A percentile compares a stretch with the other conserved stretches of the same genome.
Conservation (phyloP, 768 basidiomycete species). For the Suillus tomentosus region DNA sequence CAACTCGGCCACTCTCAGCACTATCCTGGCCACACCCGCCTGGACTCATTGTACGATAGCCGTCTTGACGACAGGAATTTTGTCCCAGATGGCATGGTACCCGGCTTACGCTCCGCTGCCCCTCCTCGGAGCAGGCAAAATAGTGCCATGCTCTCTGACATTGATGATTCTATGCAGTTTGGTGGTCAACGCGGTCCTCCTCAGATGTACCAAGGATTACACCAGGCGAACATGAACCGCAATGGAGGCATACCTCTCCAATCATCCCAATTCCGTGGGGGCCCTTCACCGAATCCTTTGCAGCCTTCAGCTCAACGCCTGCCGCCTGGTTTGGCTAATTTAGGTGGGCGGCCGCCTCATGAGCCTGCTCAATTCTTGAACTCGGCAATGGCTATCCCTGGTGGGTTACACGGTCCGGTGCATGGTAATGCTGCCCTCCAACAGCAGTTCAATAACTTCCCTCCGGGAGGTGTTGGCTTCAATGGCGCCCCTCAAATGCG, state of each 20-base stretch:
- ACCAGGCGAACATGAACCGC: slow-evolving; percentile 52
- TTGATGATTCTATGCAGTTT: slow-evolving; percentile 66
- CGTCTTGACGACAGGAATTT: slow-evolving; percentile 76
- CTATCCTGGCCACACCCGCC: slow-evolving; percentile 44
- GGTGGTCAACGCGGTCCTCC: slow-evolving; percentile 61
- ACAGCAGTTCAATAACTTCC: slow-evolving; percentile 57
- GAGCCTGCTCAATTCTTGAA: slow-evolving; percentile 66
- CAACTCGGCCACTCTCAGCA: slow-evolving; percentile 43
- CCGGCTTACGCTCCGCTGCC: slow-evolving; percentile 71
- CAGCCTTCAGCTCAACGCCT: slow-evolving; percentile 57
- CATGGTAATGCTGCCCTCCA: slow-evolving; percentile 50
- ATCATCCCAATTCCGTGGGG: slow-evolving; percentile 67
- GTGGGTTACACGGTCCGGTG: slow-evolving; percentile 46
- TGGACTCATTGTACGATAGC: slow-evolving; percentile 73
- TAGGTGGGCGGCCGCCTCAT: slow-evolving; percentile 80
- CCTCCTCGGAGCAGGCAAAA: slow-evolving; percentile 63
- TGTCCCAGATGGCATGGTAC: slow-evolving; percentile 84
- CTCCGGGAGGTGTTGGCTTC: slow-evolving; percentile 46
- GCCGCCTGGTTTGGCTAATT: slow-evolving; percentile 79
- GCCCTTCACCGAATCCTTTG: slow-evolving; percentile 61
- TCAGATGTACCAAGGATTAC: slow-evolving; percentile 55
- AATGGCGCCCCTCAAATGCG: slow-evolving; percentile 48
- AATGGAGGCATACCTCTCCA: slow-evolving; percentile 58
- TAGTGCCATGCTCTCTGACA: slow-evolving; percentile 55
- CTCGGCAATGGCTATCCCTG: slow-evolving; percentile 44